Conservation (phyloP, 2,329 filamentous ascomycete species). For the Penicillium olsonii region DNA sequence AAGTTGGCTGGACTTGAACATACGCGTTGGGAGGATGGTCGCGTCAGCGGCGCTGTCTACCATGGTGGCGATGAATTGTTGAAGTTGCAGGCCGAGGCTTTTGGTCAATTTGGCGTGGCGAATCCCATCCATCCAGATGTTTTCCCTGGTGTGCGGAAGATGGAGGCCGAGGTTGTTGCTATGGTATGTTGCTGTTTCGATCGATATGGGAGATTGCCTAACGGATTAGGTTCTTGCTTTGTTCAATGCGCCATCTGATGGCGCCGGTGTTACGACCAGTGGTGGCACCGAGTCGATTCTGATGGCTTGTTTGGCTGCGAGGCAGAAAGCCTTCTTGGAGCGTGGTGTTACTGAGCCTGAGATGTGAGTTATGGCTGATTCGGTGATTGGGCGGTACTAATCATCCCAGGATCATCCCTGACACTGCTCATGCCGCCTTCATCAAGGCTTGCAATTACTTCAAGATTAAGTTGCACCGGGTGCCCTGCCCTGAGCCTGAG, state of each 20-base stretch:
- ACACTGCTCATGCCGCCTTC: constrained; percentile 95
- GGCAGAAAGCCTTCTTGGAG: constrained; percentile 84
- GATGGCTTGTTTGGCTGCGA: constrained; percentile 88
- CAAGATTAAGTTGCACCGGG: constrained; percentile 90
- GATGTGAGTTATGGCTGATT: constrained; percentile 63
- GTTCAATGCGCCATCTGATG: constrained; percentile 85
- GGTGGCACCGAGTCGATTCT: constrained; percentile 96
- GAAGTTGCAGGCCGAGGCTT: constrained; percentile 86
- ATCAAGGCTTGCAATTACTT: constrained; percentile 95
- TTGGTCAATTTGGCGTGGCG: constrained; percentile 88
- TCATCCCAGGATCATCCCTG: constrained; percentile 74
- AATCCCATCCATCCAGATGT: constrained; percentile 98
- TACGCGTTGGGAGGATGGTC: constrained; percentile 94
- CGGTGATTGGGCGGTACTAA: not conserved
- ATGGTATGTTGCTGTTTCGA: constrained; percentile 65
- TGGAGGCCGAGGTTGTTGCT: constrained; percentile 96
- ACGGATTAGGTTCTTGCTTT: constrained; percentile 63
- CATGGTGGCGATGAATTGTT: constrained; percentile 84
- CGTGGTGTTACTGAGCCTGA: constrained; percentile 88
- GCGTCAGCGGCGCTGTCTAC: constrained; percentile 92
- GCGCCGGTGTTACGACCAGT: constrained; percentile 84
- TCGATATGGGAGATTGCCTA: not conserved
- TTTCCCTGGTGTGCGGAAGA: constrained; percentile 96
- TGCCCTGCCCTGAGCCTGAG: constrained; percentile 78
- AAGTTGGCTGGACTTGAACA: constrained; percentile 84